Percentiles rank a stretch among this genome's conserved stretches.
Conservation (phyloP, 2,329 filamentous ascomycete genomes). For the Phialophora chinensis region DNA sequence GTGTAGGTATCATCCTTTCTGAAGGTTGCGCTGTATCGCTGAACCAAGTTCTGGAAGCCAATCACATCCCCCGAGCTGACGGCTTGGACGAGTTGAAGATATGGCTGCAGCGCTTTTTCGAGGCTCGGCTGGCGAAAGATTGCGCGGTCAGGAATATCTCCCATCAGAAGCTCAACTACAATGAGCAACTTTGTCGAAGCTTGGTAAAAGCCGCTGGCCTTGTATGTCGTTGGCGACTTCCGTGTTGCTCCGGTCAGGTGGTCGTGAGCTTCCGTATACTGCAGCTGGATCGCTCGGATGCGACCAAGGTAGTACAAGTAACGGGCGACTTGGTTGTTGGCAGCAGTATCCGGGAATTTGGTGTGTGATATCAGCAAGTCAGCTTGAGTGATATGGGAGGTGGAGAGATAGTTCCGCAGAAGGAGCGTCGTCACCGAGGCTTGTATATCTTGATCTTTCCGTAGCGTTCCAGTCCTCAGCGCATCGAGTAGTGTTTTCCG, state of each 20-base stretch:
- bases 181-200: conserved; percentile 95
- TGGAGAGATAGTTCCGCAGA: conserved; percentile 93
- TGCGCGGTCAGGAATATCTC: conserved; percentile 93
- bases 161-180: conserved; percentile 96
- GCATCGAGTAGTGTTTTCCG: conserved; percentile 85
- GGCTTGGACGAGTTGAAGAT: conserved; percentile 91
- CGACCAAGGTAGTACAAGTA: conserved; percentile 97
- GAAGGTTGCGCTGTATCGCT: conserved; percentile 81
- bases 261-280: conserved; percentile 95
- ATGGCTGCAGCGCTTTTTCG: conserved; percentile 86
- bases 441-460: conserved; percentile 97
- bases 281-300: conserved; percentile 93
- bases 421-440: conserved; percentile 93
- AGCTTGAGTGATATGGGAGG: conserved; percentile 95
- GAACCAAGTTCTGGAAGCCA: conserved; percentile 87
- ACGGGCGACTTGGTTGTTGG: conserved; percentile 96
- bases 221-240: conserved; percentile 88
- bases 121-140: conserved; percentile 89
- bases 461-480: conserved; percentile 90
- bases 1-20: conserved; percentile 94
- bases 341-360: conserved; percentile 89
- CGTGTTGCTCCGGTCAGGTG: conserved; percentile 91
- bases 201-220: conserved; percentile 92
- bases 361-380: conserved; percentile 96
- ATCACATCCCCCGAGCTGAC: conserved; percentile 96